Evolutionary conservation across 345 rosid genomes (phyloP).

Genomic region (Populus deltoides): DNA sequence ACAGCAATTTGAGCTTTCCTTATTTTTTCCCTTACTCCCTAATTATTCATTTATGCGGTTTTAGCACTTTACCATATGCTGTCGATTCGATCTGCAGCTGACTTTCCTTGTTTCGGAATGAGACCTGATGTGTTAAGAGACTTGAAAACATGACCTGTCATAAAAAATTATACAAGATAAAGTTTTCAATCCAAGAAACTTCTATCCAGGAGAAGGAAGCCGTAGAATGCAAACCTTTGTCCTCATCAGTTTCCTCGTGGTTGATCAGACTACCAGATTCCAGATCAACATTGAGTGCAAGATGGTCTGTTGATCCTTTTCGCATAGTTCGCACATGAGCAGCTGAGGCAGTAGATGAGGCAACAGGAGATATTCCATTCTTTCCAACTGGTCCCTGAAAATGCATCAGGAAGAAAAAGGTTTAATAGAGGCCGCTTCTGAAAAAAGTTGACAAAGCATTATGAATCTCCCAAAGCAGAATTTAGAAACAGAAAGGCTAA

Average conservation of each 20-base stretch:
- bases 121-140: constrained; percentile 83
- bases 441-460: not conserved
- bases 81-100: constrained; percentile 81
- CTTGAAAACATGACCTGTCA: constrained; percentile 81
- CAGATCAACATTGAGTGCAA: constrained; percentile 64
- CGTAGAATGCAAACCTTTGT: constrained; percentile 55
- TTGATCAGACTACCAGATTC: constrained; percentile 62
- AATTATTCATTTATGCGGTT: not conserved
- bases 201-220: not conserved
- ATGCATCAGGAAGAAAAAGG: constrained; percentile 20
- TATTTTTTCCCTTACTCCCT: not conserved
- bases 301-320: constrained; percentile 88
- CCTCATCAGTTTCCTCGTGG: constrained; percentile 63
- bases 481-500: not conserved
- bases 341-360: constrained; percentile 42
- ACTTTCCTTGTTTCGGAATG: constrained; percentile 80
- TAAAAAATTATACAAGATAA: not conserved
- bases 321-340: constrained; percentile 72
- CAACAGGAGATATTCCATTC: constrained; percentile 43
- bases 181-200: not conserved
- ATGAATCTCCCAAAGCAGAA: not conserved
- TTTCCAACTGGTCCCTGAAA: constrained; percentile 57
- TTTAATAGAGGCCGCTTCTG: not conserved
- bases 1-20: not conserved
- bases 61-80: constrained; percentile 66